Base-by-base conservation (phyloP, 2,329 filamentous ascomycete genomes). In the Alternaria panax region DNA sequence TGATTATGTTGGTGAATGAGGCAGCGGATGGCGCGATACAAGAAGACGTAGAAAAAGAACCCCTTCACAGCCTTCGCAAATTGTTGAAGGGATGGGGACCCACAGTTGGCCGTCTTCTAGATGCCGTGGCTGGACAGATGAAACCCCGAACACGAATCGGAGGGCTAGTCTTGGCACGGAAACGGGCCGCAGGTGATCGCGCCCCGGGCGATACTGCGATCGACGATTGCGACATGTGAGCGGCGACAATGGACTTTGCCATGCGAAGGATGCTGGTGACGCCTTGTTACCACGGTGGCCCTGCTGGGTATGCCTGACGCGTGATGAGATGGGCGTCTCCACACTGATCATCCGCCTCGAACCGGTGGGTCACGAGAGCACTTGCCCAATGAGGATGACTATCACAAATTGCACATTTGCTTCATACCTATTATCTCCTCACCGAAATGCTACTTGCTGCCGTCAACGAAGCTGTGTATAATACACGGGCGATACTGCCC, bases 51-150 rank as follows among this genome's bases (percentile, higher is more conserved):
- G 16, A 24, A 27, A 42, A 24, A 24, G 55, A n/a, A 46, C 7
- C 4, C 52, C 24, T 47, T 14, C 25, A 40, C 32, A 45, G 22
- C 12, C 30, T 12, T 11, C 25, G 40, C 34, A 56, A 60, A 51
- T 46, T 51, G 52, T 41, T 47, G 42, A 57, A 52, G 46, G 58
- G 50, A 12, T 34, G 51, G 40, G 55, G 58, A 45, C 46, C 42
- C 36, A 54, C 54, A 28, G 30, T 41, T 34, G 30, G 47, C 48
- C 43, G 53, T 41, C 34, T 20, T 51, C 46, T 42, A 45, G 54
- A 36, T 48, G 54, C 60, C 40, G 40, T 56, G 59, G 63, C 61
- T 54, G 58, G 40, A 51, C 51, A 60, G 45, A 51, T 66, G 63
- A 67, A 66, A 64, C 65, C 45, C 51, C 20, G 46, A 50, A 45